These are phyloP conservation scores for Parathielavia appendiculata DNA, from an alignment of 495 filamentous ascomycete species.

Conservation along the genomic window DNA sequence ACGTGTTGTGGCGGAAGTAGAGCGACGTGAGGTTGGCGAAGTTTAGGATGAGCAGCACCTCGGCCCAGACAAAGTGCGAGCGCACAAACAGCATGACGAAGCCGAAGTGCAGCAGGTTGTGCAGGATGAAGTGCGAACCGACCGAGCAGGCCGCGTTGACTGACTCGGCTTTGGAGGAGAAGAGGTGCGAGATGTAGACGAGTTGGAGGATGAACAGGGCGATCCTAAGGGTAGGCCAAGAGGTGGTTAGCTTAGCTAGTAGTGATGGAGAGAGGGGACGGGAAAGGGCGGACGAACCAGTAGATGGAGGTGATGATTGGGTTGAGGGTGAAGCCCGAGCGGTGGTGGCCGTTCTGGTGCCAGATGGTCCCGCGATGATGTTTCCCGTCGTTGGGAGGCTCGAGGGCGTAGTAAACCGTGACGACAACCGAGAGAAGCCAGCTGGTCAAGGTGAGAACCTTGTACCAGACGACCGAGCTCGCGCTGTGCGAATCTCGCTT, in stretches of 20 bases:
- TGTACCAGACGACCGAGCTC: conserved; percentile 51
- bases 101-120: conserved; percentile 71
- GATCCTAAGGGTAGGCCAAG: conserved; percentile 49
- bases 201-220: conserved; percentile 68
- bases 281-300: conserved; percentile 50
- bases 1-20: conserved; percentile 70
- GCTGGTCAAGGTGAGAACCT: conserved; percentile 61
- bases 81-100: conserved; percentile 81
- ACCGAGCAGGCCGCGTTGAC: conserved; percentile 69
- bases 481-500: conserved; percentile 55
- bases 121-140: conserved; percentile 76
- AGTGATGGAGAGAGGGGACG: background rate
- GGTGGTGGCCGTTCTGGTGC: conserved; percentile 59
- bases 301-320: conserved; percentile 65
- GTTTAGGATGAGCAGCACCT: conserved; percentile 71
- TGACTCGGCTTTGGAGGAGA: conserved; percentile 53
- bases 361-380: conserved; percentile 55
- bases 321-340: conserved; percentile 72
- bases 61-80: conserved; percentile 63
- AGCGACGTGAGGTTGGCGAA: conserved; percentile 69
- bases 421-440: conserved; percentile 66
- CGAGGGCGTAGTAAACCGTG: conserved; percentile 63
- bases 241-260: background rate
- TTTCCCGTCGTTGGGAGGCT: conserved; percentile 55
- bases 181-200: conserved; percentile 71